Conservation (phyloP, 306 rosid species). For the Crataegus laevigata region DNA sequence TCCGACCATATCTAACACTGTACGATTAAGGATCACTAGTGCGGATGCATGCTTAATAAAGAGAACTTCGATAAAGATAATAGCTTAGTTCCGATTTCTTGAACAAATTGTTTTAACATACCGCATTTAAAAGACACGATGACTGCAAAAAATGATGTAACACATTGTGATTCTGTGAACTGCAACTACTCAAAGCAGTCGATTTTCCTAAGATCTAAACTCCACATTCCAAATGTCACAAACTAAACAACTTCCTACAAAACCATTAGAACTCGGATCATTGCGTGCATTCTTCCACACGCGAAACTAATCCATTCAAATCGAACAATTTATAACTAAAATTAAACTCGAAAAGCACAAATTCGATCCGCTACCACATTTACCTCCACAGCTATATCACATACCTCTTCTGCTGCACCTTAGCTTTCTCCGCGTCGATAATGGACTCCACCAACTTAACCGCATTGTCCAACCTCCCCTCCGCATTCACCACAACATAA, state of each 20-base stretch:
- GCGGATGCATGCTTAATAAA: too few species aligned
- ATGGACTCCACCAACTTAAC: slow-evolving; percentile 63
- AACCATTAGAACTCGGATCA: background rate
- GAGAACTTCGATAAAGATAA: background rate
- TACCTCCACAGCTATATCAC: slow-evolving; percentile 25
- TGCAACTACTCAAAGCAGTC: background rate
- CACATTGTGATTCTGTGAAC: background rate
- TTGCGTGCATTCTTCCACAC: background rate
- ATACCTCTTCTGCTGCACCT: slow-evolving; percentile 59
- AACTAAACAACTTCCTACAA: background rate
- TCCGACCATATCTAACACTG: background rate
- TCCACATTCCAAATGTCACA: background rate
- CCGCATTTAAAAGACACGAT: background rate
- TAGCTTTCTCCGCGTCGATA: slow-evolving; percentile 86
- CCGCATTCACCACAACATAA: slow-evolving; percentile 77
- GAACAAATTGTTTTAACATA: background rate
- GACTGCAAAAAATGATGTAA: background rate
- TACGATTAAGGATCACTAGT: background rate
- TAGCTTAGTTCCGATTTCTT: background rate
- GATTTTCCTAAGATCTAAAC: background rate
- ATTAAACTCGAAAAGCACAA: background rate
- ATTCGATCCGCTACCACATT: background rate
- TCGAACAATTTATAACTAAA: background rate
- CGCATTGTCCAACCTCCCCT: slow-evolving; percentile 75
- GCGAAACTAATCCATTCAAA: background rate